Conservation (phyloP, 257 asterid genomes). For the Gentiana straminea region DNA sequence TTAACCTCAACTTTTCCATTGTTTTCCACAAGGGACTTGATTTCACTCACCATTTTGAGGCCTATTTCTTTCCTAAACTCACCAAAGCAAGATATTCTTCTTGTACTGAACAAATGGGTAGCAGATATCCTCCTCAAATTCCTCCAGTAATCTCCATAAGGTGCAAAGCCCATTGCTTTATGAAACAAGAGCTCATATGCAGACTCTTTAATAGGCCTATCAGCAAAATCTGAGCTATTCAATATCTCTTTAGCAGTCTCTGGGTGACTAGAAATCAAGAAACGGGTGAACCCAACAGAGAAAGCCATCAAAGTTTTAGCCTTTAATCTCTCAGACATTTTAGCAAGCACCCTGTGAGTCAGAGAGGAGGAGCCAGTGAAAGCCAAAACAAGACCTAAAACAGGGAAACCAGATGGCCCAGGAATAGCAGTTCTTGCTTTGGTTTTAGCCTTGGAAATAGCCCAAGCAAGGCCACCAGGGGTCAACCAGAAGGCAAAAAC, state of each 20-base stretch:
- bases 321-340: conserved; percentile 14
- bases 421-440: conserved; percentile 32
- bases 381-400: conserved; percentile 40
- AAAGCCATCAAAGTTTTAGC: conserved; percentile 58
- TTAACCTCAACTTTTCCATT: conserved; percentile 27
- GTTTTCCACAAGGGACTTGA: conserved; percentile 23
- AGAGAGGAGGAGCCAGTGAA: conserved; percentile 32
- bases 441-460: conserved; percentile 27
- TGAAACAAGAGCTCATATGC: conserved; percentile 58
- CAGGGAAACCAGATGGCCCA: conserved; percentile 71
- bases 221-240: conserved; percentile 68
- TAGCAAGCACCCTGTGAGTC: conserved; percentile 37
- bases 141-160: conserved; percentile 80
- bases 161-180: conserved; percentile 88
- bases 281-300: conserved; percentile 74
- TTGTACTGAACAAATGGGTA: conserved; percentile 56
- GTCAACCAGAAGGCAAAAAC: conserved; percentile 47
- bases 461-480: conserved; percentile 92
- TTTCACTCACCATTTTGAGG: conserved; percentile 31
- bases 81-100: conserved; percentile 30
- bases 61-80: conserved; percentile 37
- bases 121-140: conserved; percentile 50
- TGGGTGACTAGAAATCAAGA: conserved; percentile 44
- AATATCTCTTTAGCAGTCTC: conserved; percentile 58
- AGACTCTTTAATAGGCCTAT: conserved; percentile 71